Evolutionary conservation across 257 asterid species (phyloP), one percentile per base, ranked within the genome.

Genomic region (Fraxinus cuspidata): DNA sequence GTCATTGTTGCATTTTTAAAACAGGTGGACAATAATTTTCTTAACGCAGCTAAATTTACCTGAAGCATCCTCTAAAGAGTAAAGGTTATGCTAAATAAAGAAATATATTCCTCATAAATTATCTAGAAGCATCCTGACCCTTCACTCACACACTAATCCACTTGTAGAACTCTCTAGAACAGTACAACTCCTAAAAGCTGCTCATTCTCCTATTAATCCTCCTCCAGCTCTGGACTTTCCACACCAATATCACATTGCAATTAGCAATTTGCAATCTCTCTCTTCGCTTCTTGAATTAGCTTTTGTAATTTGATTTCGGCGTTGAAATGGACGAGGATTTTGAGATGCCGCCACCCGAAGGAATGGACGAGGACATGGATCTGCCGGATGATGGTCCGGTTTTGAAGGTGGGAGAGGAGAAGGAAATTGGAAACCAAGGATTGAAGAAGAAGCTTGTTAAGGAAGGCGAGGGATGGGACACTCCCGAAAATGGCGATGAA

Each of bases 401-500:
- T 8, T 15, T 82, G 87, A 84, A 86, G 76, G 88, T 82, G 2
- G 90, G 92, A 19, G 87, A 88, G 23, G 92, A 86, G 83, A 88
- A 79, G 83, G 88, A 86, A 81, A 88, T 86, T 82, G 87, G 90
- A 21, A 79, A 79, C 2, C 74, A 86, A 66, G 90, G 92, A 0
- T 81, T 88, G 84, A 88, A 84, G 86, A 88, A 88, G 90, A 86
- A 86, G 74, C 88, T 88, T 27, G 78, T 86, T 4, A 86, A 88
- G 78, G 85, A 82, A 71, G 92, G 88, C 71, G 86, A 82, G 77
- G 88, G 87, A 4, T 86, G 84, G 84, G 87, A 88, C 23, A 77
- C 87, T 15, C 90, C 92, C 34, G 92, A 88, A 31, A 80, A 28
- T 69, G 92, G 92, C 66, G 92, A 88, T 47, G 90, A 88, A 67